Evolutionary conservation across 106 monocot species (phyloP).

Genomic region (Agapanthus africanus): DNA sequence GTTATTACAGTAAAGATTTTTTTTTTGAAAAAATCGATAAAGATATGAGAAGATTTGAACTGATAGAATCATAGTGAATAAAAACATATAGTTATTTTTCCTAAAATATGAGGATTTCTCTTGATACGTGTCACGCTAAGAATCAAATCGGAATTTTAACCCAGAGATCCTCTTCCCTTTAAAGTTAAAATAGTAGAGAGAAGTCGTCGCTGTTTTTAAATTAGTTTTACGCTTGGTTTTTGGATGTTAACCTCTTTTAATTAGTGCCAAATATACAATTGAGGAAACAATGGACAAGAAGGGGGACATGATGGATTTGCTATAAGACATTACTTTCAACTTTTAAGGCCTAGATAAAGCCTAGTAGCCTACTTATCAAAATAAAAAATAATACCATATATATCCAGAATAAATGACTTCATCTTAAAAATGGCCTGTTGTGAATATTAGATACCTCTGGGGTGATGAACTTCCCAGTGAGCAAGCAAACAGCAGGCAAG

Average conservation of each 20-base stretch:
- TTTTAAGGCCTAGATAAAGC: background rate
- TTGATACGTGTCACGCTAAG: no score
- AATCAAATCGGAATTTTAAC: no score
- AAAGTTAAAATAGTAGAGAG: no score
- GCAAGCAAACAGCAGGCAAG: conserved; percentile 51
- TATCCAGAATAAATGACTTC: conserved; percentile 14
- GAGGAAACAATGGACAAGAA: background rate
- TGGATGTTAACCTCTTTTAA: no score
- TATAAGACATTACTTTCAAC: background rate
- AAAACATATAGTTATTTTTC: no score
- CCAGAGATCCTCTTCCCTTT: no score
- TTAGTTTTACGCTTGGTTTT: no score
- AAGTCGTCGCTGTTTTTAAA: no score
- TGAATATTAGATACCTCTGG: conserved; percentile 32
- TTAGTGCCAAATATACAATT: background rate
- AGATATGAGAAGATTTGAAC: no score
- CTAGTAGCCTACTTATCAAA: background rate
- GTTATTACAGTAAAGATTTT: no score
- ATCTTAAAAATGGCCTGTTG: conserved; percentile 14
- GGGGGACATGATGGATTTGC: background rate
- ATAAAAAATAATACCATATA: background rate
- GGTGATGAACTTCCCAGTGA: conserved; percentile 51
- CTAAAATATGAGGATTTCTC: no score
- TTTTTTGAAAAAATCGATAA: background rate
- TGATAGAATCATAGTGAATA: no score